A percentile compares a stretch with the other conserved stretches of the same genome.
Conservation (phyloP, 805 yeast genomes). For the Barnettozyma wickerhamii region DNA sequence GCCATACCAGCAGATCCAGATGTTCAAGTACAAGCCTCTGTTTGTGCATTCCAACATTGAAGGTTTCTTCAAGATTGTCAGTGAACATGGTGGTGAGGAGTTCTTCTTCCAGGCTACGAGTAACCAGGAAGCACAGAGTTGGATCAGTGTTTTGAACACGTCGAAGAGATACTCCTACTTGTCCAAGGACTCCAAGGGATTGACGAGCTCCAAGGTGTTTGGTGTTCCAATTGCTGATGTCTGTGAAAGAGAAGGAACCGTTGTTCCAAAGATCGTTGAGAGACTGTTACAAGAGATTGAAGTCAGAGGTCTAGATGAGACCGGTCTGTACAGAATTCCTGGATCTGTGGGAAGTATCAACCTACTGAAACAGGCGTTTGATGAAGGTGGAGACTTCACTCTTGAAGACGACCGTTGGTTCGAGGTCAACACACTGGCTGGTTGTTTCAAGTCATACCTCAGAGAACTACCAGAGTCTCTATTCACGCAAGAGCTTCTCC, state of each 20-base stretch:
- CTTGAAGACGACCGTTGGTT: slow-evolving; percentile 56
- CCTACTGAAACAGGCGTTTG: slow-evolving; percentile 49
- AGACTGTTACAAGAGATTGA: slow-evolving; percentile 73
- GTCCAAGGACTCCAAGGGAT: slow-evolving; percentile 35
- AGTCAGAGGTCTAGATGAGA: slow-evolving; percentile 81
- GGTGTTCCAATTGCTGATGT: slow-evolving; percentile 81
- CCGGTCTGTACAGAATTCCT: slow-evolving; percentile 79
- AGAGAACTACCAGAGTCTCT: slow-evolving; percentile 86
- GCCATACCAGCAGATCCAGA: slow-evolving; percentile 44
- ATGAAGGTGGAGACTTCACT: slow-evolving; percentile 42
- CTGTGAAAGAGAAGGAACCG: slow-evolving; percentile 63
- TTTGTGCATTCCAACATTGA: slow-evolving; percentile 34
- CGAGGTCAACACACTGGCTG: slow-evolving; percentile 83
- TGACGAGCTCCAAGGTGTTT: slow-evolving; percentile 54
- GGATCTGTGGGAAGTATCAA: slow-evolving; percentile 59
- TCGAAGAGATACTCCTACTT: slow-evolving; percentile 39
- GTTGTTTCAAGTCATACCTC: slow-evolving; percentile 77
- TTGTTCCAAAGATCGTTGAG: slow-evolving; percentile 63
- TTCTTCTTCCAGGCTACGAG: slow-evolving; percentile 62
- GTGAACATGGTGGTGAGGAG: slow-evolving; percentile 44
- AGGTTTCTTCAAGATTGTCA: slow-evolving; percentile 40
- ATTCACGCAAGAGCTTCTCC: slow-evolving; percentile 62
- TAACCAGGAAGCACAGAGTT: slow-evolving; percentile 62
- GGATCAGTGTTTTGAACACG: slow-evolving; percentile 51
- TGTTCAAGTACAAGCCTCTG: slow-evolving; percentile 35